Conservation (phyloP, 208 protist genomes). For the Wallacemonas sp. region DNA sequence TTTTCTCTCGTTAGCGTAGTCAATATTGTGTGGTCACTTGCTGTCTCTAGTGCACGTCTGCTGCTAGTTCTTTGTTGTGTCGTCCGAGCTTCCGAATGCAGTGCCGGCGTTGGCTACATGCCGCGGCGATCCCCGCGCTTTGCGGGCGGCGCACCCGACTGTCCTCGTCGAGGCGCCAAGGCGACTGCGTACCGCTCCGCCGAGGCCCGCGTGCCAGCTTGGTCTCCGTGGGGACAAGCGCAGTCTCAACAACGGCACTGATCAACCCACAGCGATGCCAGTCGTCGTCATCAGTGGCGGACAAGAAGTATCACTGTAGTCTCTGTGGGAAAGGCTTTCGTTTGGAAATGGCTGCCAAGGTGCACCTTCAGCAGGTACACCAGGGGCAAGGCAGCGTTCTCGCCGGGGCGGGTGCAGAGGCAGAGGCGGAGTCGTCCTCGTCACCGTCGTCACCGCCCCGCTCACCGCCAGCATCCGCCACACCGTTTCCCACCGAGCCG, state of each 20-base stretch:
- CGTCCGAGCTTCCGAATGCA: background rate
- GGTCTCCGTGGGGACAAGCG: background rate
- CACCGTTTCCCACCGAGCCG: slow-evolving; percentile 19
- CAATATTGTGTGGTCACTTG: too few relatives aligned
- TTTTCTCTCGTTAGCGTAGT: too few relatives aligned
- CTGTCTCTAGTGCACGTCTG: too few relatives aligned
- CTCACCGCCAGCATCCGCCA: slow-evolving; percentile 10
- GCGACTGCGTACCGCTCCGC: background rate
- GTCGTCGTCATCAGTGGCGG: slow-evolving; percentile 29
- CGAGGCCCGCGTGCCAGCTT: background rate
- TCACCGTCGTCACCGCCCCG: background rate
- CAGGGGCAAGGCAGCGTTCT: slow-evolving; percentile 67
- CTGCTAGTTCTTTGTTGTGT: too few relatives aligned
- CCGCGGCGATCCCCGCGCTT: background rate
- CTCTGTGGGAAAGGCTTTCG: slow-evolving; percentile 88
- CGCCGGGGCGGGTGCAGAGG: slow-evolving; percentile 57
- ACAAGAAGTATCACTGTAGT: slow-evolving; percentile 89
- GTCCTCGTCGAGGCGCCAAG: background rate
- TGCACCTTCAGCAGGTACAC: slow-evolving; percentile 88
- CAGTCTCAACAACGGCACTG: background rate
- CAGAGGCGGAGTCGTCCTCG: slow-evolving; percentile 10
- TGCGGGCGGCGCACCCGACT: background rate
- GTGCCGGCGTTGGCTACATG: slow-evolving; percentile 22
- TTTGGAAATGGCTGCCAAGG: slow-evolving; percentile 86
- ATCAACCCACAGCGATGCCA: slow-evolving; percentile 32